phyloP scores from a whole-genome alignment of 2,329 filamentous ascomycete genomes.

The Sporothrix variecibatus region DNA sequence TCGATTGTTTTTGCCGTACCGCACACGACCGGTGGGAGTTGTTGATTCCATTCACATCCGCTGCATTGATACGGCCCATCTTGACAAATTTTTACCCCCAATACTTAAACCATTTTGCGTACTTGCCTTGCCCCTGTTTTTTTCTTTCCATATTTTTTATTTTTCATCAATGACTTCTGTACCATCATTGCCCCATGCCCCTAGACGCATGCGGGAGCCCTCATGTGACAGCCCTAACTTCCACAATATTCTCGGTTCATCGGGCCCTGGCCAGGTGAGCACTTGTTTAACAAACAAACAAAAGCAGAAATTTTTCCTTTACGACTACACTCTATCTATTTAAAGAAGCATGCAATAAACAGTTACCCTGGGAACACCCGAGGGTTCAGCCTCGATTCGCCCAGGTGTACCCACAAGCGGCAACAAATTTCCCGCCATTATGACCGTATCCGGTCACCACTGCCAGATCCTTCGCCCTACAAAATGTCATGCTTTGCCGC shows the following conservation, averaged over 20 bases:
- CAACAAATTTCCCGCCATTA: background rate
- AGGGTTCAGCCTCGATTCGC: too few species aligned
- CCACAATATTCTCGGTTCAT: slow-evolving; percentile 1
- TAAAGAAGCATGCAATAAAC: too few species aligned
- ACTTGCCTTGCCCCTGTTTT: background rate
- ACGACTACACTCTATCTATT: too few species aligned
- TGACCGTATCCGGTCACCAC: background rate
- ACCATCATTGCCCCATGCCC: too few species aligned
- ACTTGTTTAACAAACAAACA: too few species aligned
- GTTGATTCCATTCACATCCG: background rate
- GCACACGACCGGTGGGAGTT: background rate
- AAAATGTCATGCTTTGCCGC: background rate
- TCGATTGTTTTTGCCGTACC: background rate
- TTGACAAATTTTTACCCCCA: background rate
- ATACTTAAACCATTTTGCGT: background rate
- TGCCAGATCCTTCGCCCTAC: background rate
- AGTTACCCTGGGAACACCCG: too few species aligned
- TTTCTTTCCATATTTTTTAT: too few species aligned
- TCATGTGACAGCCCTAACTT: background rate
- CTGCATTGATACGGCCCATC: background rate
- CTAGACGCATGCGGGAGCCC: too few species aligned
- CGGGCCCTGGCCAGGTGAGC: background rate
- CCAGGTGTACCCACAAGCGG: background rate
- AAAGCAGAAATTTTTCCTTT: too few species aligned
- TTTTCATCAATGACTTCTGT: background rate